Evolutionary conservation across 495 filamentous ascomycete genomes (phyloP), one percentile per base, ranked within the genome.

Genomic region (Immersiella caudata): DNA sequence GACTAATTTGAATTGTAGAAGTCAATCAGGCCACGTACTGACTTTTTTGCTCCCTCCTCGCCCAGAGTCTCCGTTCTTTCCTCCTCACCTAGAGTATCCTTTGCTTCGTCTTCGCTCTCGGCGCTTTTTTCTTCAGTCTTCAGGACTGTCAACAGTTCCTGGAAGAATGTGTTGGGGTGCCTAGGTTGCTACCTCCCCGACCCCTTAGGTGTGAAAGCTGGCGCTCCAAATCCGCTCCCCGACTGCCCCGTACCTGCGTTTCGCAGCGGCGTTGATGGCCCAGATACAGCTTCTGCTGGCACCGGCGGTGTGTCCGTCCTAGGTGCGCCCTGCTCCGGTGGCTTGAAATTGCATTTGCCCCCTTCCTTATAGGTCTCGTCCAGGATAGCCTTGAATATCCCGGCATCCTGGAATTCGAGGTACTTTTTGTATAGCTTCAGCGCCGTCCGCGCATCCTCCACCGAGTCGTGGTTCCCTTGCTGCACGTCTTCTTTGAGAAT

Each of bases 401-500:
- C 95, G 0, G 91, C 92, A 69, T 94, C 93, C 20, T 88, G 80
- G 69, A 92, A 97, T 78, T 98, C 93, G 62, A 89, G 84, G 74
- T 93, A 97, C 76, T 97, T 97, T 29, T 90, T 84, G 82, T 94
- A 98, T 4, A 99, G 84, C 73, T 90, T 90, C 20, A 98, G 83
- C 7, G 96, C 94, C 58, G 94, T 95, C 22, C 88, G 84, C 6
- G 95, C 94, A 72, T 99, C 95, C 75, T 97, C 95, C 65, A 97
- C 93, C 0, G 88, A 91, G 75, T 99, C 96, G 74, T 99, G 95
- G 11, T 87, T 92, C 62, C 90, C 89, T 66, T 89, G 85, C 79
- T 99, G 95, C 67, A 99, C 97, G 67, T 91, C 89, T 75, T 97
- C 92, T 69, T 91, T 91, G 26, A 99, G 87, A 9, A 99, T 82